A percentile compares a stretch with the other conserved stretches of the same genome.
Conservation (phyloP, 148 eudicot species). For the Amaranthus palmeri region DNA sequence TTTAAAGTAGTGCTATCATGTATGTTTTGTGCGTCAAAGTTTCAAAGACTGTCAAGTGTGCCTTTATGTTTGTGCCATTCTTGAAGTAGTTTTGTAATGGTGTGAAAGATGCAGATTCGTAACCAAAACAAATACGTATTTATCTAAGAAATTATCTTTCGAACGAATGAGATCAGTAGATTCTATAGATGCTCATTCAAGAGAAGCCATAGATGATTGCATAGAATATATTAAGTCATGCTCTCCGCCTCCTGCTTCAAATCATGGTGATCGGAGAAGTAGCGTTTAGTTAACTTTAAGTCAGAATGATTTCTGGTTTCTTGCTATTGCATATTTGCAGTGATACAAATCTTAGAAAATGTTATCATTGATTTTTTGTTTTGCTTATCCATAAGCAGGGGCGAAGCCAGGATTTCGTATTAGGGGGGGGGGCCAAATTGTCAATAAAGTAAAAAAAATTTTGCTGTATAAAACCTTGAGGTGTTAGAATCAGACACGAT, state of each 20-base stretch:
- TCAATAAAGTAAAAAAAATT: too few relatives aligned
- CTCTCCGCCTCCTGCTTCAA: conserved; percentile 17
- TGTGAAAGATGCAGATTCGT: conserved; percentile 19
- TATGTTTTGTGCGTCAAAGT: not conserved
- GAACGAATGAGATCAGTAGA: conserved; percentile 22
- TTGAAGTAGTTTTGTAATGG: not conserved
- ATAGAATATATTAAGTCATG: conserved; percentile 48
- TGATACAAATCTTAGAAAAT: not conserved
- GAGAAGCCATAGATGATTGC: conserved; percentile 52
- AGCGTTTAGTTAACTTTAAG: not conserved
- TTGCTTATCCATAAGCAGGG: too few relatives aligned
- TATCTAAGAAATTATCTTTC: conserved; percentile 17
- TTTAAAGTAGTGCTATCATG: too few relatives aligned
- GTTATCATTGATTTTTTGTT: not conserved
- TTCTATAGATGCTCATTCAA: conserved; percentile 39
- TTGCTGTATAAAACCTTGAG: too few relatives aligned
- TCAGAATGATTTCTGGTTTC: not conserved
- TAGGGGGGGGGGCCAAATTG: too few relatives aligned
- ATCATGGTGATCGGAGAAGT: not conserved
- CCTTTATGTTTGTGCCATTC: conserved; percentile 1
- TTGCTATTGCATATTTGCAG: not conserved
- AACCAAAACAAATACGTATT: conserved; percentile 15
- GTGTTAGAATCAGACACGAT: too few relatives aligned
- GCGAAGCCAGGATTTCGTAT: too few relatives aligned
- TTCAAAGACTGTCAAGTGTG: not conserved